phyloP scores from a whole-genome alignment of 805 yeast genomes.

The Myxozyma sirexii region DNA sequence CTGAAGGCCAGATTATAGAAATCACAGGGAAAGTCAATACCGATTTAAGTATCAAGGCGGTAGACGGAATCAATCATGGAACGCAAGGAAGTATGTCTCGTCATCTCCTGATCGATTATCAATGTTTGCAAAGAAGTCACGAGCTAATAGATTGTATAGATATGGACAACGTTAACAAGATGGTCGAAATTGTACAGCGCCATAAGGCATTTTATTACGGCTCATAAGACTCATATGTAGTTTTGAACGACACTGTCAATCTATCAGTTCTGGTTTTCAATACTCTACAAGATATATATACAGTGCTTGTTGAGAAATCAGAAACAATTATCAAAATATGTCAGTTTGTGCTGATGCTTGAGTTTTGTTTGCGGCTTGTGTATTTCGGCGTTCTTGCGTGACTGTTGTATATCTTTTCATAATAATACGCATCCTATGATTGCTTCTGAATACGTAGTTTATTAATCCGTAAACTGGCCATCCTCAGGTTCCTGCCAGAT shows the following conservation, averaged over 20 bases:
- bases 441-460: too few species aligned
- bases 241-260: background rate
- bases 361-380: too few species aligned
- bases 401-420: too few species aligned
- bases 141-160: conserved; percentile 4
- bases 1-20: conserved; percentile 42
- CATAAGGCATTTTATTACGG: conserved; percentile 20
- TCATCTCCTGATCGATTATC: background rate
- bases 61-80: conserved; percentile 36
- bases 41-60: conserved; percentile 39
- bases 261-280: background rate
- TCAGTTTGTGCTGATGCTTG: too few species aligned
- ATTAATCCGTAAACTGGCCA: too few species aligned
- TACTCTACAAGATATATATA: too few species aligned
- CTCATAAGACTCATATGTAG: background rate
- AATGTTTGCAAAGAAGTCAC: background rate
- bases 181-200: conserved; percentile 23
- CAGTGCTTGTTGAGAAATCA: too few species aligned
- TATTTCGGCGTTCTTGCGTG: too few species aligned
- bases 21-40: conserved; percentile 42
- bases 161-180: conserved; percentile 25
- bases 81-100: conserved; percentile 19
- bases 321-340: too few species aligned
- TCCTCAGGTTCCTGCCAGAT: too few species aligned
- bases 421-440: too few species aligned